Conservation (phyloP, 148 eudicot genomes). For the Camellia granthamiana region DNA sequence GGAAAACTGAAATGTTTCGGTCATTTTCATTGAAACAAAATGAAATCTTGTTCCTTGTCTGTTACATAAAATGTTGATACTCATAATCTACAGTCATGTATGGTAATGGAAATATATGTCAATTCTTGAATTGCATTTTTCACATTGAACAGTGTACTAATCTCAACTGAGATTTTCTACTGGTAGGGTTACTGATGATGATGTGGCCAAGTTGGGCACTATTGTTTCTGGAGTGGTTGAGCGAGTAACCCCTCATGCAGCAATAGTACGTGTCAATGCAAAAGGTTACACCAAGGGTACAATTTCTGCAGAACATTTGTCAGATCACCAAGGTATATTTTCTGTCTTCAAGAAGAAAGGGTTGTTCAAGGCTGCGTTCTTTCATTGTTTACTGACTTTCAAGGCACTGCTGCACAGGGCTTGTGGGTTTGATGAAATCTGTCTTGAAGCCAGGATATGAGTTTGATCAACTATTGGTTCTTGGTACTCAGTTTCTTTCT, state of each 20-base stretch:
- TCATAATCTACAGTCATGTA: not conserved
- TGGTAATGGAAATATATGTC: not conserved
- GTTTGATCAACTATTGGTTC: slow-evolving; percentile 76
- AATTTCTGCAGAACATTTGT: slow-evolving; percentile 70
- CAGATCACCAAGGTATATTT: slow-evolving; percentile 75
- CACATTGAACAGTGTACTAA: not conserved
- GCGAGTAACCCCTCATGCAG: slow-evolving; percentile 50
- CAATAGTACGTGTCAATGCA: slow-evolving; percentile 51
- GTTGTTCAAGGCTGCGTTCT: slow-evolving; percentile 8
- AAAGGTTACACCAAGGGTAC: slow-evolving; percentile 73
- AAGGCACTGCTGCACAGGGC: slow-evolving; percentile 36
- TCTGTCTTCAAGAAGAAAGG: slow-evolving; percentile 2
- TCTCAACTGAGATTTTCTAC: not conserved
- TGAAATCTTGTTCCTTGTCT: no score
- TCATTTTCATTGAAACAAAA: no score
- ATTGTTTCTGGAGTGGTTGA: slow-evolving; percentile 88
- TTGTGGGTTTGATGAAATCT: slow-evolving; percentile 57
- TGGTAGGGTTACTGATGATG: slow-evolving; percentile 53
- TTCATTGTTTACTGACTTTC: slow-evolving; percentile 16
- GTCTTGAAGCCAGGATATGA: slow-evolving; percentile 78
- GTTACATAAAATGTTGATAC: no score
- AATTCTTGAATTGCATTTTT: no score
- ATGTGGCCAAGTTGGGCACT: slow-evolving; percentile 64
- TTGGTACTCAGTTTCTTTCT: slow-evolving; percentile 40
- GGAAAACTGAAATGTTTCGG: no score